These are phyloP conservation scores for Irpex sp. DNA, from an alignment of 1,284 basidiomycete species.

Conservation along the genomic window DNA sequence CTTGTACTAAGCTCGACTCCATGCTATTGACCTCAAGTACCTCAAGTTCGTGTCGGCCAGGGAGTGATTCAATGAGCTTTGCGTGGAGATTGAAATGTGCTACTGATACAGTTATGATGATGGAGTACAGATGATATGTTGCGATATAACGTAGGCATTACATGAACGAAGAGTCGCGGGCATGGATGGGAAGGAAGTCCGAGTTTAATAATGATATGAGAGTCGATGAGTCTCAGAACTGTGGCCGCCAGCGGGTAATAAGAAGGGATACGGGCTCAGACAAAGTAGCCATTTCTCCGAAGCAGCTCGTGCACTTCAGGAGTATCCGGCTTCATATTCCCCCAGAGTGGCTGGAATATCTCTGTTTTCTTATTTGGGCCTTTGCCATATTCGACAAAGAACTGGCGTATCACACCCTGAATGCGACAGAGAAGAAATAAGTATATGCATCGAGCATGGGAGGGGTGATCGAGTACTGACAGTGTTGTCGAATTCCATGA, in stretches of 20 bases:
- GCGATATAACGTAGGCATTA: neutral
- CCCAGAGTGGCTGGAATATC: slow-evolving; percentile 1
- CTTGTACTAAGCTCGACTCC: no score
- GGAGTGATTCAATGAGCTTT: neutral
- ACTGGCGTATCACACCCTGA: neutral
- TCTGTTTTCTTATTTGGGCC: neutral
- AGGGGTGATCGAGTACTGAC: neutral
- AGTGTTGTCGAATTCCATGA: neutral
- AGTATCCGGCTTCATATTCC: slow-evolving; percentile 1
- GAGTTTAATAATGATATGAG: neutral
- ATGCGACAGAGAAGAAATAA: neutral
- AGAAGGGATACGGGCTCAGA: neutral
- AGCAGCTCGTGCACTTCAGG: neutral
- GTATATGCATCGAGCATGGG: neutral
- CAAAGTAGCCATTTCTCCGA: neutral
- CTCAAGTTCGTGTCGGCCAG: neutral
- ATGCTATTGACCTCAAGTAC: neutral
- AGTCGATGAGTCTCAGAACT: neutral
- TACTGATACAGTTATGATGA: neutral
- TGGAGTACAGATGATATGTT: neutral
- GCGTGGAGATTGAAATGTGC: neutral
- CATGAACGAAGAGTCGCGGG: neutral
- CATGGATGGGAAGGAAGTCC: neutral
- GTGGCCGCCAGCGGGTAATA: neutral
- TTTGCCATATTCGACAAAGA: neutral